Evolutionary conservation across 192 early-diverging fungal species (phyloP).

Genomic region (Mycoemilia scoparia): DNA sequence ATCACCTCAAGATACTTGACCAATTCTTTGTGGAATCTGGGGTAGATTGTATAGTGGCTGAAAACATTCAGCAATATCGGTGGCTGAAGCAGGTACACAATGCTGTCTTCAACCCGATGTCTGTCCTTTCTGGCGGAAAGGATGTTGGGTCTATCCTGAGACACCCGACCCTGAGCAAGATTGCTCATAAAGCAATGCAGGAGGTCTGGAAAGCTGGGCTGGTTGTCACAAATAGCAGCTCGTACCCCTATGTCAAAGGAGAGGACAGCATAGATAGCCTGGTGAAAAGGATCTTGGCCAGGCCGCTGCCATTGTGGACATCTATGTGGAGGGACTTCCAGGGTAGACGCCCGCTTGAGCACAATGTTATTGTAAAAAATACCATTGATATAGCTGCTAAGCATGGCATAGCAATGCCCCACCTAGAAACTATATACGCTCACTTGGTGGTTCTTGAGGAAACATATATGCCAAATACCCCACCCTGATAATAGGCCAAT

Average conservation of each 20-base stretch:
- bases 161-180: conserved; percentile 8
- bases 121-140: conserved; percentile 17
- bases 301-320: conserved; percentile 23
- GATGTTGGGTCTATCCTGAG: conserved; percentile 23
- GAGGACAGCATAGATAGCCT: conserved; percentile 19
- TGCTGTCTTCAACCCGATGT: conserved; percentile 23
- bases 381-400: conserved; percentile 20
- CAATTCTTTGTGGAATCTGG: conserved; percentile 10
- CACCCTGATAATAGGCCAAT: no score
- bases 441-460: conserved; percentile 21
- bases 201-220: conserved; percentile 23
- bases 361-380: conserved; percentile 25
- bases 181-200: conserved; percentile 18
- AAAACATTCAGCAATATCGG: conserved; percentile 25
- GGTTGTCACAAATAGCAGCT: conserved; percentile 14
- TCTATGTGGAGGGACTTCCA: conserved; percentile 29
- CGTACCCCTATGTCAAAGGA: conserved; percentile 21
- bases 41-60: conserved; percentile 16
- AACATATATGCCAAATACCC: no score
- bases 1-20: conserved; percentile 11
- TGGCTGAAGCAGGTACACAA: conserved; percentile 30
- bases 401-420: conserved; percentile 16
- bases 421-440: conserved; percentile 23
- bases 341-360: conserved; percentile 26
- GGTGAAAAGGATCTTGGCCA: no score